phyloP scores from a whole-genome alignment of 2,329 filamentous ascomycete species.

The Fusarium sp. region DNA sequence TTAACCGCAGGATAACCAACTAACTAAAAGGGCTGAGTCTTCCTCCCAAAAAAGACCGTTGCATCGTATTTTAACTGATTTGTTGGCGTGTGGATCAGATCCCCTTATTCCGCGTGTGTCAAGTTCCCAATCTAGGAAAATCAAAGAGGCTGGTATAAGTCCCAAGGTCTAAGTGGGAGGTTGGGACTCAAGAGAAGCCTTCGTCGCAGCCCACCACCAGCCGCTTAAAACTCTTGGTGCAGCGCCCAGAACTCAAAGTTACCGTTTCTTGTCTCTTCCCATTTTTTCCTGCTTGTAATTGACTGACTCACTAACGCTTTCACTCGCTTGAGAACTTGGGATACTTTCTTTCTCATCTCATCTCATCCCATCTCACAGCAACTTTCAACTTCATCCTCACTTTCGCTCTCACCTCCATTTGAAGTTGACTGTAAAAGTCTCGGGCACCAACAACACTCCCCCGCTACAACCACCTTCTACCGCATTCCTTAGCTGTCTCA shows the following conservation, averaged over 20 bases:
- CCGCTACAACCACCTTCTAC: constrained; percentile 32
- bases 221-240: constrained; percentile 52
- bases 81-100: constrained; percentile 39
- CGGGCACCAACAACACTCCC: constrained; percentile 33
- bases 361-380: constrained; percentile 24
- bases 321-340: constrained; percentile 1
- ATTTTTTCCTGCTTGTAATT: constrained; percentile 20
- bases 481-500: constrained; percentile 36
- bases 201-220: constrained; percentile 43
- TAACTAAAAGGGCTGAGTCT: constrained; percentile 40
- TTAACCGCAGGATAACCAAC: not conserved
- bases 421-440: constrained; percentile 20
- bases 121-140: constrained; percentile 36
- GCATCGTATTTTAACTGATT: constrained; percentile 37
- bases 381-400: constrained; percentile 16
- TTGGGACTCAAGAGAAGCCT: constrained; percentile 49
- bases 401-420: constrained; percentile 8
- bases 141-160: constrained; percentile 50
- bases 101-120: constrained; percentile 40
- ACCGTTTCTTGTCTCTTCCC: constrained; percentile 29
- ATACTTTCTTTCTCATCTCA: constrained; percentile 6
- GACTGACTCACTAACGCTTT: constrained; percentile 14
- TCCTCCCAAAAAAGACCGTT: constrained; percentile 9
- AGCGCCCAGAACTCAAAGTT: constrained; percentile 46
- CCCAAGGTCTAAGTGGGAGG: constrained; percentile 50